Conservation (phyloP, 2,329 filamentous ascomycete species). For the Arthrobotrys conoides region DNA sequence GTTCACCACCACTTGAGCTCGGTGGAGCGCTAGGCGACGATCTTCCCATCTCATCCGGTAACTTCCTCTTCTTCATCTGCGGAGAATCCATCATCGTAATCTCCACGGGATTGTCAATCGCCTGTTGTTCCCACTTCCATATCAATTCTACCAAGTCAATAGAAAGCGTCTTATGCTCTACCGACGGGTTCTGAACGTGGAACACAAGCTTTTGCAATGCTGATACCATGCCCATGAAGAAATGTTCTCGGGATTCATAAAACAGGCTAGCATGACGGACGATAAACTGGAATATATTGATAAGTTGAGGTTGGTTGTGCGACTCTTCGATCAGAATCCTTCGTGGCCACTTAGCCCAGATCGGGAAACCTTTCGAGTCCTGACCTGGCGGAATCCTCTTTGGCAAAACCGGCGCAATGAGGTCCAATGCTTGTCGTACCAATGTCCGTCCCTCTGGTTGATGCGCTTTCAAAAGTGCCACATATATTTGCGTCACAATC, state of each 20-base stretch:
- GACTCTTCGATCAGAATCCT: constrained; percentile 94
- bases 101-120: constrained; percentile 70
- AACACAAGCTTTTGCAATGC: constrained; percentile 87
- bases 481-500: constrained; percentile 95
- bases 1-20: constrained; percentile 51
- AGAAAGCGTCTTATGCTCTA: constrained; percentile 91
- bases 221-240: constrained; percentile 87
- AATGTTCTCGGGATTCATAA: constrained; percentile 93
- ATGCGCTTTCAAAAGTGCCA: constrained; percentile 89
- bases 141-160: constrained; percentile 92
- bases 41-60: constrained; percentile 69
- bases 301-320: constrained; percentile 94
- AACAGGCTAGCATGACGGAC: constrained; percentile 93
- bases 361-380: constrained; percentile 79
- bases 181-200: constrained; percentile 83
- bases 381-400: constrained; percentile 80
- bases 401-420: constrained; percentile 93
- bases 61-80: constrained; percentile 79
- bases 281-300: constrained; percentile 96
- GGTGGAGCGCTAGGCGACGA: constrained; percentile 50
- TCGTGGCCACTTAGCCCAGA: constrained; percentile 91
- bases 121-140: constrained; percentile 91
- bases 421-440: constrained; percentile 92
- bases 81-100: constrained; percentile 76
- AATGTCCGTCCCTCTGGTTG: constrained; percentile 93